Evolutionary conservation across 2,329 filamentous ascomycete genomes (phyloP).

Genomic region (Talaromyces albobiverticillius): DNA sequence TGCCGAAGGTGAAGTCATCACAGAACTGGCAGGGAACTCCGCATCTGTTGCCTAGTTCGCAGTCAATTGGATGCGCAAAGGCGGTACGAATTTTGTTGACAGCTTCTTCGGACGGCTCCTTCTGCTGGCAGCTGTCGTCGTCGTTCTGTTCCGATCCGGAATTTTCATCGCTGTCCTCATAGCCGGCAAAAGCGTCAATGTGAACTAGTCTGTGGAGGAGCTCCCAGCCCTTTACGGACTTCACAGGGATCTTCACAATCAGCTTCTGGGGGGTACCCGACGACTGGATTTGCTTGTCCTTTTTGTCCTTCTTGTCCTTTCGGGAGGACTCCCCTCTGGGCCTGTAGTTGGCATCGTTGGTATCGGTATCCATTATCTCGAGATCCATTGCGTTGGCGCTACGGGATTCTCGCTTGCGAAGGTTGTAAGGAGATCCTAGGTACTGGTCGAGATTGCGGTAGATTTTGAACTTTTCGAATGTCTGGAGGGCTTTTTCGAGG

Average conservation of each 20-base stretch:
- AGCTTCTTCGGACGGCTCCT: background rate
- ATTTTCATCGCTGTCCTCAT: background rate
- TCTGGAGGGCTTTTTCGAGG: conserved; percentile 7
- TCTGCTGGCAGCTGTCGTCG: background rate
- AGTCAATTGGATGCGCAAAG: conserved; percentile 10
- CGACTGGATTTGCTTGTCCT: too few species aligned
- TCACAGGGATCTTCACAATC: background rate
- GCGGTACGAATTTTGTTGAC: conserved; percentile 1
- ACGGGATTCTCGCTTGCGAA: conserved; percentile 15
- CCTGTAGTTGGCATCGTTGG: background rate
- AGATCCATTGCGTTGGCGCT: background rate
- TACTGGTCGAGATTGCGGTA: conserved; percentile 15
- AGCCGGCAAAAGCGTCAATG: background rate
- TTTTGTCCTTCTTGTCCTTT: background rate
- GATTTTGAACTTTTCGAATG: conserved; percentile 9
- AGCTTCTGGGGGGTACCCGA: background rate
- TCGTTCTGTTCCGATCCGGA: background rate
- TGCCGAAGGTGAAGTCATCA: conserved; percentile 34
- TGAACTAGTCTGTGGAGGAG: conserved; percentile 4
- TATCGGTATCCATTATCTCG: conserved; percentile 2
- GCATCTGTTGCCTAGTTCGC: conserved; percentile 8
- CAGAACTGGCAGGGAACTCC: conserved; percentile 41
- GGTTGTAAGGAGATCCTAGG: conserved; percentile 15
- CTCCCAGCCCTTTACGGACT: conserved; percentile 3
- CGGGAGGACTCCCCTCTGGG: background rate